phyloP scores from a whole-genome alignment of 345 rosid species.

The Geranium brycei region DNA sequence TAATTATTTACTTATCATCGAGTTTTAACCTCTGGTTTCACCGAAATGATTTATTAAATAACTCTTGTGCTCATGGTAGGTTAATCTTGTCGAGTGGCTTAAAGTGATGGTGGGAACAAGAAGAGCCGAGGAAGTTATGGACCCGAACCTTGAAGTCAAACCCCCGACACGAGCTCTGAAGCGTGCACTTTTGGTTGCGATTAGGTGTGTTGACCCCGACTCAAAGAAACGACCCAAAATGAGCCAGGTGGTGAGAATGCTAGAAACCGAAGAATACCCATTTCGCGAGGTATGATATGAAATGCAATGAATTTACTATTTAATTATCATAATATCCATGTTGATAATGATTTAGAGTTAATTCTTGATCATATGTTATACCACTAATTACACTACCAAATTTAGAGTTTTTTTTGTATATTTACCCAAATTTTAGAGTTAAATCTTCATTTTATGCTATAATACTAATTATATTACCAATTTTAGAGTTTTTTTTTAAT shows the following conservation, averaged over 20 bases:
- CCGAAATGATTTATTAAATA: not conserved
- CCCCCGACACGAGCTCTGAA: constrained; percentile 66
- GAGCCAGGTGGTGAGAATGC: constrained; percentile 83
- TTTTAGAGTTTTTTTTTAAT: too few relatives aligned
- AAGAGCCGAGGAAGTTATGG: constrained; percentile 88
- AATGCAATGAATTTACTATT: too few relatives aligned
- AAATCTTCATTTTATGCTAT: too few relatives aligned
- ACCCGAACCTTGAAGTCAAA: constrained; percentile 59
- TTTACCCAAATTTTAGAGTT: too few relatives aligned
- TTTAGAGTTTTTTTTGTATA: too few relatives aligned
- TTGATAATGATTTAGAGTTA: too few relatives aligned
- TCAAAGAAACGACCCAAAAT: constrained; percentile 81
- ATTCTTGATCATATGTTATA: too few relatives aligned
- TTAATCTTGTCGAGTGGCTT: constrained; percentile 91
- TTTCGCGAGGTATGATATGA: constrained; percentile 50
- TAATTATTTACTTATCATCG: not conserved
- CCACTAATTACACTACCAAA: too few relatives aligned
- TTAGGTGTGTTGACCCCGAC: constrained; percentile 87
- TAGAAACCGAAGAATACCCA: constrained; percentile 76
- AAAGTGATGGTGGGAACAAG: constrained; percentile 93
- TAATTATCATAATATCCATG: not conserved
- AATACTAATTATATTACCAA: too few relatives aligned
- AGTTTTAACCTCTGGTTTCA: not conserved
- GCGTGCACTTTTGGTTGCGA: constrained; percentile 65
- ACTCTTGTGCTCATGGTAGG: constrained; percentile 27